phyloP scores from a whole-genome alignment of 2,329 filamentous ascomycete genomes.

The Alternaria viburni region DNA sequence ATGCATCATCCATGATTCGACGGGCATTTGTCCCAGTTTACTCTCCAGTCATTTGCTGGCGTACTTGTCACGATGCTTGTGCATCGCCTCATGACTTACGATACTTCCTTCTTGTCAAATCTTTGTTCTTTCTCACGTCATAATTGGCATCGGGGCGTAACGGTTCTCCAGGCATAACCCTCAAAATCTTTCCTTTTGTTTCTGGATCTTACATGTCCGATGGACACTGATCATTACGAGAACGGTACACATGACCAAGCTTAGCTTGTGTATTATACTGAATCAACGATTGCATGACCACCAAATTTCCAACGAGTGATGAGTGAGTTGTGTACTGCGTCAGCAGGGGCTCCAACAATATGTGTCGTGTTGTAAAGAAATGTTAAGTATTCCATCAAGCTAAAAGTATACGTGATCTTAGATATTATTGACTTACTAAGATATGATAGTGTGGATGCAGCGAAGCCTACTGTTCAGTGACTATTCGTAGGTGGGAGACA shows the following conservation, averaged over 20 bases:
- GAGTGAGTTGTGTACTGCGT: not conserved
- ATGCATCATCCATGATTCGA: not conserved
- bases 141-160: constrained; percentile 17
- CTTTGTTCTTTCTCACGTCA: constrained; percentile 9
- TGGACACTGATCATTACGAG: constrained; percentile 22
- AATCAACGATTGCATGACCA: constrained; percentile 12
- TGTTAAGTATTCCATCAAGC: too few species aligned
- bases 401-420: too few species aligned
- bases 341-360: too few species aligned
- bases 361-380: too few species aligned
- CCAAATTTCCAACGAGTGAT: not conserved
- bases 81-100: constrained; percentile 7
- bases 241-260: constrained; percentile 17
- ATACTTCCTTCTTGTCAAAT: constrained; percentile 6
- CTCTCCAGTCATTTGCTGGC: constrained; percentile 6
- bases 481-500: not conserved
- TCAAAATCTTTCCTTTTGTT: constrained; percentile 16
- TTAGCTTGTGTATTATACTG: constrained; percentile 25
- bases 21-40: not conserved
- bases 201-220: constrained; percentile 13
- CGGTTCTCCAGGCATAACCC: constrained; percentile 5
- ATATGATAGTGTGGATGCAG: too few species aligned
- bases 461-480: too few species aligned
- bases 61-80: constrained; percentile 5
- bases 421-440: too few species aligned